A percentile compares a stretch with the other conserved stretches of the same genome.
Evolutionary conservation across 2,329 filamentous ascomycete genomes (phyloP).

Genomic region (Lecanosticta acicola): DNA sequence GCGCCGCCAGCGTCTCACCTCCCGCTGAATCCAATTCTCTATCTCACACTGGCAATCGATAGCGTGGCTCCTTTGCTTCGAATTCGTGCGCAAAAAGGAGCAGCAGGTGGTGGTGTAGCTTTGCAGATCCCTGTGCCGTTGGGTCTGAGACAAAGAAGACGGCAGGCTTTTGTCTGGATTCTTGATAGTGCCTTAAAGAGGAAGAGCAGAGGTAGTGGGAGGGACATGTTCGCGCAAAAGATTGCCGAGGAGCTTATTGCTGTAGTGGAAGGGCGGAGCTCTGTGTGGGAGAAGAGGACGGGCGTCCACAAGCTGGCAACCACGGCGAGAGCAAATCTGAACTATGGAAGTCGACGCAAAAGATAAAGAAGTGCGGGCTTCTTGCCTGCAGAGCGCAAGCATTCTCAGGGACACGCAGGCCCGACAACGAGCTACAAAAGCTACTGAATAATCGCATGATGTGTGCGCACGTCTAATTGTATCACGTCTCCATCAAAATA

Average conservation of each 20-base stretch:
- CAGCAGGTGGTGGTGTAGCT: constrained; percentile 77
- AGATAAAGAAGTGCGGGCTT: constrained; percentile 3
- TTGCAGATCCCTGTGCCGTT: constrained; percentile 80
- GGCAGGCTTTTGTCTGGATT: constrained; percentile 83
- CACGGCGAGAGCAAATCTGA: constrained; percentile 67
- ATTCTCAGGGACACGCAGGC: no score
- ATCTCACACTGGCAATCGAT: constrained; percentile 86
- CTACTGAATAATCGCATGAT: not conserved
- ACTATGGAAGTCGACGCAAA: constrained; percentile 14
- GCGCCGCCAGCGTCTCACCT: constrained; percentile 70
- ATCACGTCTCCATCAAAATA: not conserved
- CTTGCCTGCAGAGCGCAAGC: no score
- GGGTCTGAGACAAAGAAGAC: constrained; percentile 65
- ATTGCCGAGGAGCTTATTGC: constrained; percentile 82
- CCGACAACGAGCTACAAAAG: not conserved
- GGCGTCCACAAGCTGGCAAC: constrained; percentile 76
- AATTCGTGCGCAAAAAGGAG: constrained; percentile 68
- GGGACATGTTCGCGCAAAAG: constrained; percentile 65
- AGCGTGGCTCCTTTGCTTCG: constrained; percentile 84
- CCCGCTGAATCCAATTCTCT: constrained; percentile 81
- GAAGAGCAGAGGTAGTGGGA: constrained; percentile 64
- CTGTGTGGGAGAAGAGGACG: constrained; percentile 76
- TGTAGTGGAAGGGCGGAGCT: constrained; percentile 79
- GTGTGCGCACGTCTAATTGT: not conserved
- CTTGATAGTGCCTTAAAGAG: constrained; percentile 76